These are phyloP conservation scores for Scedosporium minutisporum DNA, from an alignment of 2,329 filamentous ascomycete genomes.

Conservation along the genomic window DNA sequence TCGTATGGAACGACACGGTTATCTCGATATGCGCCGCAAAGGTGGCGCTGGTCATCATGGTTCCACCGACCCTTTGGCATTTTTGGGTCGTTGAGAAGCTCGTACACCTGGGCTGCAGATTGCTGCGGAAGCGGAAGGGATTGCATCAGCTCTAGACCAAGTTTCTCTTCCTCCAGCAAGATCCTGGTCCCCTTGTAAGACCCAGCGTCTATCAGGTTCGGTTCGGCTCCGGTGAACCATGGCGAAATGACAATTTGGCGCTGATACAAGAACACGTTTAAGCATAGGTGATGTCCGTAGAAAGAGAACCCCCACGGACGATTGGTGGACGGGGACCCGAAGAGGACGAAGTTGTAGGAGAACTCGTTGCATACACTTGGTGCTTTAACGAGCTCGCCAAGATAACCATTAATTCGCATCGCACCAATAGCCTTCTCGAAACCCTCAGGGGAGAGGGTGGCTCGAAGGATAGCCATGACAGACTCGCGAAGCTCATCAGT, in stretches of 20 bases:
- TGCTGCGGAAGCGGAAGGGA: constrained; percentile 38
- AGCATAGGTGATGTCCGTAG: constrained; percentile 71
- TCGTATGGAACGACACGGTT: constrained; percentile 70
- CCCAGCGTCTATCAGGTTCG: constrained; percentile 61
- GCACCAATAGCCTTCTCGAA: constrained; percentile 60
- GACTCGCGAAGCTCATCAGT: constrained; percentile 29
- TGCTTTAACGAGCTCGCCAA: constrained; percentile 56
- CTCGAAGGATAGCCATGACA: constrained; percentile 45
- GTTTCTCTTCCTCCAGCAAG: constrained; percentile 50
- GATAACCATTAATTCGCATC: constrained; percentile 67
- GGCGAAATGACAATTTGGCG: constrained; percentile 60
- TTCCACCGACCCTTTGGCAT: constrained; percentile 69
- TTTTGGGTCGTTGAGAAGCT: constrained; percentile 48
- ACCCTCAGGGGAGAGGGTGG: constrained; percentile 57
- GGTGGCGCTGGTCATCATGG: constrained; percentile 67
- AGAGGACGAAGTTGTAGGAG: constrained; percentile 68
- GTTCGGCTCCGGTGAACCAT: constrained; percentile 73
- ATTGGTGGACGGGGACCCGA: constrained; percentile 48
- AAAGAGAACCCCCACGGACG: constrained; percentile 63
- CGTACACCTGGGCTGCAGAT: constrained; percentile 44
- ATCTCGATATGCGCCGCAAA: constrained; percentile 70
- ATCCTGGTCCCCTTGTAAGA: constrained; percentile 55
- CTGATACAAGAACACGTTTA: constrained; percentile 59
- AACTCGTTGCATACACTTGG: constrained; percentile 60
- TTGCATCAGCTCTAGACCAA: constrained; percentile 64